A percentile compares a stretch with the other conserved stretches of the same genome.
These are phyloP conservation scores for Thermothielavioides terrestris DNA, from an alignment of 495 filamentous ascomycete species.

Conservation along the genomic window DNA sequence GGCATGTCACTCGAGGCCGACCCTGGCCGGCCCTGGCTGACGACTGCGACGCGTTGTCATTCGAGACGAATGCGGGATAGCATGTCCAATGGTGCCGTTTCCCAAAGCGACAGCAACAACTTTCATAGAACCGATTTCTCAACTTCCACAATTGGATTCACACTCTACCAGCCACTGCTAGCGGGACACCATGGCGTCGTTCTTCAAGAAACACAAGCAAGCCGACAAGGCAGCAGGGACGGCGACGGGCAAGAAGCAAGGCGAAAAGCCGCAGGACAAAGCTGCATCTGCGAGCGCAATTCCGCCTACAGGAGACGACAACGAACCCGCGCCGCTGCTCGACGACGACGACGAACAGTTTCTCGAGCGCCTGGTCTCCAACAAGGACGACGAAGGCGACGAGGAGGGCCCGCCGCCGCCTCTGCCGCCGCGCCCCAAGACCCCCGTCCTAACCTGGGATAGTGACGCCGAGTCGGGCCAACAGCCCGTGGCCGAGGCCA, in stretches of 20 bases:
- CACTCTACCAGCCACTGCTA: not conserved
- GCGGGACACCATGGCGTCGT: not conserved
- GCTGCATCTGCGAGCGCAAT: not conserved
- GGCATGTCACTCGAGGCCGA: conserved; percentile 1
- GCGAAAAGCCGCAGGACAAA: conserved; percentile 16
- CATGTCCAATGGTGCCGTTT: too few relatives aligned
- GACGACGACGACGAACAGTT: conserved; percentile 37
- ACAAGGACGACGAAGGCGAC: conserved; percentile 8
- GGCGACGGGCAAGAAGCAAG: conserved; percentile 9
- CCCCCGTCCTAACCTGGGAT: conserved; percentile 36
- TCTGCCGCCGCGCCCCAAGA: conserved; percentile 36
- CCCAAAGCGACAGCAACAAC: too few relatives aligned
- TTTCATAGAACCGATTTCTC: too few relatives aligned
- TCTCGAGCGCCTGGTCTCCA: conserved; percentile 34
- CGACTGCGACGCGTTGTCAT: not conserved
- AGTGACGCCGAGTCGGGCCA: conserved; percentile 30
- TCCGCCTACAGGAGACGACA: not conserved
- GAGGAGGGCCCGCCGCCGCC: conserved; percentile 31
- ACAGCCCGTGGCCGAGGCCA: conserved; percentile 4
- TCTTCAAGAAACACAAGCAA: conserved; percentile 23
- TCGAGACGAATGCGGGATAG: too few relatives aligned
- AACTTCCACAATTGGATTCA: too few relatives aligned
- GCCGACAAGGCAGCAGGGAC: conserved; percentile 16
- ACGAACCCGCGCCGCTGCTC: conserved; percentile 24
- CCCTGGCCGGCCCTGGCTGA: conserved; percentile 24